Evolutionary conservation across 1,139 yeast genomes (phyloP).

Genomic region (Saccharomyces hybrid): DNA sequence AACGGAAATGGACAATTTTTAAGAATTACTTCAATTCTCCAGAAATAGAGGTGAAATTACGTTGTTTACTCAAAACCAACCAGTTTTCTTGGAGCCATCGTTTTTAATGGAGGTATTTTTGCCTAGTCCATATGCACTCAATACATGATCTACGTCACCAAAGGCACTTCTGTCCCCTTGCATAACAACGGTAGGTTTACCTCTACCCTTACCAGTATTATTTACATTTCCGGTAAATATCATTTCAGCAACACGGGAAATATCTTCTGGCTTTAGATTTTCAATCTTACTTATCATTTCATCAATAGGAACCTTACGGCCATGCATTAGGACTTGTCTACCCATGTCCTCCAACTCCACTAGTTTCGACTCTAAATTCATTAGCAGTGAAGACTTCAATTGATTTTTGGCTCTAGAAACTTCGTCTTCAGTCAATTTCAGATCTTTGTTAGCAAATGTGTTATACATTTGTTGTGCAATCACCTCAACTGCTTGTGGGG

Average conservation of each 20-base stretch:
- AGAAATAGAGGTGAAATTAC: neutral
- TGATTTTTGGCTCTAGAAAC: conserved; percentile 89
- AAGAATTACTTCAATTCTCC: neutral
- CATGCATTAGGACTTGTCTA: conserved; percentile 84
- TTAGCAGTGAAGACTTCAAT: conserved; percentile 75
- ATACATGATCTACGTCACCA: conserved; percentile 70
- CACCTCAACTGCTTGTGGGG: conserved; percentile 73
- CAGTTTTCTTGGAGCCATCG: neutral
- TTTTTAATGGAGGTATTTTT: conserved; percentile 28
- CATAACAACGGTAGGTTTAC: conserved; percentile 74
- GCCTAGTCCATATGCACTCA: conserved; percentile 72
- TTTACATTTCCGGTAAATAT: conserved; percentile 61
- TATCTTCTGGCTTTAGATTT: conserved; percentile 54
- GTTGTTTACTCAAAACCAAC: neutral
- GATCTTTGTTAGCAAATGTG: conserved; percentile 48
- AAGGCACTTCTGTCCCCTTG: conserved; percentile 81
- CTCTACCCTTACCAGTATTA: conserved; percentile 45
- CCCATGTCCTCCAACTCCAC: conserved; percentile 93
- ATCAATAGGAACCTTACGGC: conserved; percentile 63
- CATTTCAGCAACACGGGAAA: conserved; percentile 65
- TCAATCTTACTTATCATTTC: conserved; percentile 83
- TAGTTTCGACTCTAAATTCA: conserved; percentile 88
- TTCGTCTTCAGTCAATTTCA: conserved; percentile 57
- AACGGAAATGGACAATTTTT: neutral
- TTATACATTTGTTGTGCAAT: conserved; percentile 67